A percentile compares a stretch with the other conserved stretches of the same genome.
phyloP scores from a whole-genome alignment of 176 grass and related monocot species.

The Triticum dicoccoides region DNA sequence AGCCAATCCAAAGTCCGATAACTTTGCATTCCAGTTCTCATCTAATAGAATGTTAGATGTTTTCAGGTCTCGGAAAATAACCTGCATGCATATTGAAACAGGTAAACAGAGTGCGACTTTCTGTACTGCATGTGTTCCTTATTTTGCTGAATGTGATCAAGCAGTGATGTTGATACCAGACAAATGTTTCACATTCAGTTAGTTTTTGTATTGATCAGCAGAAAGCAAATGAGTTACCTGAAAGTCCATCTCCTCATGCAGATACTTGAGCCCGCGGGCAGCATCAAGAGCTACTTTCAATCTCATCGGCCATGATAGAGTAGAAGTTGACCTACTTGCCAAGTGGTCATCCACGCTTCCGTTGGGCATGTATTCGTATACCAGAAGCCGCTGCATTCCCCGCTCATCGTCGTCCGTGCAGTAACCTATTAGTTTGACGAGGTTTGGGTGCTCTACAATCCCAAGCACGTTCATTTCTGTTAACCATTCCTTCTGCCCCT shows the following conservation, averaged over 20 bases:
- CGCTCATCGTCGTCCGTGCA: conserved; percentile 93
- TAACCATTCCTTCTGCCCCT: conserved; percentile 99
- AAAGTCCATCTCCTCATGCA: conserved; percentile 98
- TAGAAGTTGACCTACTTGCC: conserved; percentile 58
- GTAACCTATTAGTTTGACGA: conserved; percentile 96
- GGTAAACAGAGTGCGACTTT: neutral
- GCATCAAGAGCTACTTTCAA: conserved; percentile 86
- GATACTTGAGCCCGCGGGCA: conserved; percentile 74
- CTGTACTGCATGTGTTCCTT: neutral
- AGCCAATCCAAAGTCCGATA: conserved; percentile 97
- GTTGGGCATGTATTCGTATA: conserved; percentile 97
- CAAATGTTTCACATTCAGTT: conserved; percentile 3
- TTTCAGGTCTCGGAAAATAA: conserved; percentile 97
- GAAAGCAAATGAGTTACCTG: conserved; percentile 57
- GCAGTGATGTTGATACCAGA: neutral
- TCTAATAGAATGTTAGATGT: conserved; percentile 93
- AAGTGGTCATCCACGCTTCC: conserved; percentile 92
- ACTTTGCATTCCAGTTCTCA: conserved; percentile 93
- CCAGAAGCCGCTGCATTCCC: conserved; percentile 81
- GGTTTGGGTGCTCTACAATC: conserved; percentile 86
- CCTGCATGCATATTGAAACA: conserved; percentile 38
- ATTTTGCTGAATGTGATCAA: neutral
- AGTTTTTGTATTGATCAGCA: neutral
- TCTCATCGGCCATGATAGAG: conserved; percentile 90
- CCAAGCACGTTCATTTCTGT: conserved; percentile 98